These are phyloP conservation scores for Sequoiadendron giganteum DNA, from an alignment of 75 land plant species.

Conservation along the genomic window DNA sequence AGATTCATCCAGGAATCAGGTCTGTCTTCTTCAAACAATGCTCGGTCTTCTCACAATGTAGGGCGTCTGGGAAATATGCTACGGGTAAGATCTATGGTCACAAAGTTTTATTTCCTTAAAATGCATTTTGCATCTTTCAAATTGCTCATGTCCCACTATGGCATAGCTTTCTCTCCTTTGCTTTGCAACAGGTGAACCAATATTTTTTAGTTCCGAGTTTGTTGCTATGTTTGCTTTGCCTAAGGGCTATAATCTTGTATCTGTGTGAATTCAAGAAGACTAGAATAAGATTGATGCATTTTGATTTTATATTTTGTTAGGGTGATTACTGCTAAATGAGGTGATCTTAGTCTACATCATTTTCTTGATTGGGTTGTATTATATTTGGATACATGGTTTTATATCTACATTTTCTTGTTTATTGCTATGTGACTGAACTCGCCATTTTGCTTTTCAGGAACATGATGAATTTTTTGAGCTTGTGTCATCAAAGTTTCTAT, in stretches of 20 bases:
- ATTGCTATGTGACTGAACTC: not conserved
- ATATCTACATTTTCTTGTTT: not conserved
- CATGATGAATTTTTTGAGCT: slow-evolving; percentile 95
- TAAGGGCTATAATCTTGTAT: not conserved
- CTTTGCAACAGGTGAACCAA: not conserved
- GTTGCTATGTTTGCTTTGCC: not conserved
- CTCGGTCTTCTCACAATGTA: slow-evolving; percentile 70
- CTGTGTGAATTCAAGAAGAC: not conserved
- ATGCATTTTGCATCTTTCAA: not conserved
- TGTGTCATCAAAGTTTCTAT: slow-evolving; percentile 71
- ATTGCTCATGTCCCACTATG: not conserved
- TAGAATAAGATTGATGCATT: not conserved
- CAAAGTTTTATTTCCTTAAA: not conserved
- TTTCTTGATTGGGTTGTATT: not conserved
- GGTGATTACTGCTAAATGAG: not conserved
- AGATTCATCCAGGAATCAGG: slow-evolving; percentile 50
- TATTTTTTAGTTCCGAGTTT: not conserved
- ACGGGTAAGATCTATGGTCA: slow-evolving; percentile 43
- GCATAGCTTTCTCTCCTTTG: not conserved
- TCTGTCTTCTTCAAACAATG: slow-evolving; percentile 47
- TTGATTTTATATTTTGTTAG: not conserved
- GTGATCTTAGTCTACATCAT: not conserved
- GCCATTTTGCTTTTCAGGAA: slow-evolving; percentile 53
- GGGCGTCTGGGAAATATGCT: slow-evolving; percentile 72
- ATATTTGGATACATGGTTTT: not conserved